Conservation (phyloP, 139 green algal genomes). For the Auxenochlorella pyrenoidosa region DNA sequence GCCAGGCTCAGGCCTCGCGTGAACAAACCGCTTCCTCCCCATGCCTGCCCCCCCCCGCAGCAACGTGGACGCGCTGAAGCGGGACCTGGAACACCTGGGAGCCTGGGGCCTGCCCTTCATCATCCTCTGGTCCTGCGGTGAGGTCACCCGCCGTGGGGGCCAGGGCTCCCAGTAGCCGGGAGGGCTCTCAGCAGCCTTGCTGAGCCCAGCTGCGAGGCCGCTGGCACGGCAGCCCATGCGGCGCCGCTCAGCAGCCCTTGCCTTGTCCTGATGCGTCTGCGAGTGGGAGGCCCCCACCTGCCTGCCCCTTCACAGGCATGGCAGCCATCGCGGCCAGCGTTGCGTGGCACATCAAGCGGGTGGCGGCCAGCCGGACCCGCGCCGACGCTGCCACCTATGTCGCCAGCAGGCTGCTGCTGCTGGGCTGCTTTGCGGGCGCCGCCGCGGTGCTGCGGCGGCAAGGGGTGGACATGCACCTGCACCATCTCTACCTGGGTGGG, state of each 20-base stretch:
- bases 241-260: neutral
- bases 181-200: too few relatives aligned
- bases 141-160: too few relatives aligned
- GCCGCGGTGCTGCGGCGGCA: slow-evolving; percentile 14
- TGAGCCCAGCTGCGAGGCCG: too few relatives aligned
- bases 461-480: slow-evolving; percentile 52
- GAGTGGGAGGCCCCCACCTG: too few relatives aligned
- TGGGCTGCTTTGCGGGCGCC: slow-evolving; percentile 46
- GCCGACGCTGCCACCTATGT: slow-evolving; percentile 37
- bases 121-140: neutral
- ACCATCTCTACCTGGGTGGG: slow-evolving; percentile 54
- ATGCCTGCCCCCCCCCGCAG: neutral
- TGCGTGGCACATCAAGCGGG: slow-evolving; percentile 41
- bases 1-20: too few relatives aligned
- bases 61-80: slow-evolving; percentile 44
- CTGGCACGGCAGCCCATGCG: too few relatives aligned
- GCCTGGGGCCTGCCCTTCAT: slow-evolving; percentile 45
- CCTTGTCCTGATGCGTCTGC: too few relatives aligned
- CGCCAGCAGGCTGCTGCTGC: slow-evolving; percentile 26
- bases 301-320: slow-evolving; percentile 25
- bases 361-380: neutral
- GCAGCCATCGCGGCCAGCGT: slow-evolving; percentile 29
- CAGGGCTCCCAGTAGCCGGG: too few relatives aligned
- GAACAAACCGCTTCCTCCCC: too few relatives aligned
- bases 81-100: slow-evolving; percentile 46